Percentiles rank a stretch among this genome's conserved stretches.
Conservation (phyloP, 805 yeast genomes). For the Sugiyamaella valdiviana region DNA sequence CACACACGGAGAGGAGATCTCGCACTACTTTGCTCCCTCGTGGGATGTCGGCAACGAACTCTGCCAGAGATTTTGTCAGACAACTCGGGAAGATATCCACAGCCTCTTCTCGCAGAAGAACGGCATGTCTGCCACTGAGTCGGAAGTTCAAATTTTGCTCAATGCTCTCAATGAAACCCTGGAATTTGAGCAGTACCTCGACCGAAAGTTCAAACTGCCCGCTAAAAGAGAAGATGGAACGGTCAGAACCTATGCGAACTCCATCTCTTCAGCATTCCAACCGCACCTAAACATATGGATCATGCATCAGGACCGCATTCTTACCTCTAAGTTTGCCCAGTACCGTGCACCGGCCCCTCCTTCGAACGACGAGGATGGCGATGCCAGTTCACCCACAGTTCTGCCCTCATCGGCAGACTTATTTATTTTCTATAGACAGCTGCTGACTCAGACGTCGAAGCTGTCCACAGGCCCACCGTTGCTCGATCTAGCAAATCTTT, state of each 20-base stretch:
- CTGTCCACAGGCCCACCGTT: slow-evolving; percentile 43
- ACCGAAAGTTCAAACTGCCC: slow-evolving; percentile 43
- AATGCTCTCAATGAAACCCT: slow-evolving; percentile 67
- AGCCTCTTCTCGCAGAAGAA: slow-evolving; percentile 40
- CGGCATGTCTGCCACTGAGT: slow-evolving; percentile 23
- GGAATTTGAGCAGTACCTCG: slow-evolving; percentile 74
- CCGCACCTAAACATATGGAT: slow-evolving; percentile 86
- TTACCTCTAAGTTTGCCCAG: slow-evolving; percentile 57
- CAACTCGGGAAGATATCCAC: slow-evolving; percentile 62
- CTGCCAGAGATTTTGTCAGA: slow-evolving; percentile 55
- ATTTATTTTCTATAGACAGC: slow-evolving; percentile 68
- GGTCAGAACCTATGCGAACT: slow-evolving; percentile 33
- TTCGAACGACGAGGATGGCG: slow-evolving; percentile 35
- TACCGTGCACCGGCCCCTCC: slow-evolving; percentile 41
- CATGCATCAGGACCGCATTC: slow-evolving; percentile 64
- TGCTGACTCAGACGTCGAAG: slow-evolving; percentile 62
- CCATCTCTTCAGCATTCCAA: slow-evolving; percentile 65
- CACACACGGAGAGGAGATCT: slow-evolving; percentile 48
- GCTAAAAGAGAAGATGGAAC: background rate
- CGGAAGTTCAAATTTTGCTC: slow-evolving; percentile 60
- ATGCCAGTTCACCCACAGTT: slow-evolving; percentile 49
- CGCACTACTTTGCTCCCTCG: slow-evolving; percentile 52
- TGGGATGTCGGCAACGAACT: slow-evolving; percentile 70
- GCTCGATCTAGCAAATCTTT: slow-evolving; percentile 48
- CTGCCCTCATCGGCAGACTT: slow-evolving; percentile 83